A percentile compares a stretch with the other conserved stretches of the same genome.
Evolutionary conservation across 1,139 yeast genomes (phyloP).

Genomic region (Blastobotrys proliferans): DNA sequence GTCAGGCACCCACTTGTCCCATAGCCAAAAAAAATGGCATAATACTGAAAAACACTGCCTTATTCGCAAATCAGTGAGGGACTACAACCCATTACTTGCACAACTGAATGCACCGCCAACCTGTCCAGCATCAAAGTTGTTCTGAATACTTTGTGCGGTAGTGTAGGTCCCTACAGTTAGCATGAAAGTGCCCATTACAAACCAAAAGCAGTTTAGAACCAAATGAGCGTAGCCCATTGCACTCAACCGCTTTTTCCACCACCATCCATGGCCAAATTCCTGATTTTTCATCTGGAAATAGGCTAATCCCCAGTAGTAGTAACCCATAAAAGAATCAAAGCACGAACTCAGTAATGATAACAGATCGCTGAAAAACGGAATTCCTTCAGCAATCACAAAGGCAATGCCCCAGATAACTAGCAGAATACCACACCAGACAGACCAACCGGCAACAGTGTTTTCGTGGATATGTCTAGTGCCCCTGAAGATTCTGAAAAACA

Average conservation of each 20-base stretch:
- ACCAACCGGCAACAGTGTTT: conserved; percentile 53
- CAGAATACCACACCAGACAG: conserved; percentile 46
- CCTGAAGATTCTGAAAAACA: conserved; percentile 45
- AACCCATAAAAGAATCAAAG: conserved; percentile 64
- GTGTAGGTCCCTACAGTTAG: conserved; percentile 59
- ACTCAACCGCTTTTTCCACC: conserved; percentile 23
- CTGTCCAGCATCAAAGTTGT: conserved; percentile 44
- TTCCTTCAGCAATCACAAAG: conserved; percentile 56
- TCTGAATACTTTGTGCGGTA: conserved; percentile 49
- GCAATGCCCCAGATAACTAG: conserved; percentile 49
- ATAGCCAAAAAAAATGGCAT: too few species aligned
- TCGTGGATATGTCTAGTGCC: conserved; percentile 42
- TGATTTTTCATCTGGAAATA: conserved; percentile 39
- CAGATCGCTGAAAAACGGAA: conserved; percentile 58
- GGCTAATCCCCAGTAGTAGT: conserved; percentile 63
- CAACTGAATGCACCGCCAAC: conserved; percentile 53
- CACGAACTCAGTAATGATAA: conserved; percentile 58
- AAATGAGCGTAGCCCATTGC: conserved; percentile 28
- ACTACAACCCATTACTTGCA: conserved; percentile 15
- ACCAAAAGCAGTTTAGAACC: conserved; percentile 38
- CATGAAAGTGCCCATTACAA: conserved; percentile 48
- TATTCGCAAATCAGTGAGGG: too few species aligned
- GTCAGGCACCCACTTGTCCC: too few species aligned
- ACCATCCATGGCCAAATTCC: conserved; percentile 25
- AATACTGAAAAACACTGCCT: too few species aligned